Evolutionary conservation across 192 early-diverging fungal species (phyloP).

Genomic region (Mortierella claussenii): DNA sequence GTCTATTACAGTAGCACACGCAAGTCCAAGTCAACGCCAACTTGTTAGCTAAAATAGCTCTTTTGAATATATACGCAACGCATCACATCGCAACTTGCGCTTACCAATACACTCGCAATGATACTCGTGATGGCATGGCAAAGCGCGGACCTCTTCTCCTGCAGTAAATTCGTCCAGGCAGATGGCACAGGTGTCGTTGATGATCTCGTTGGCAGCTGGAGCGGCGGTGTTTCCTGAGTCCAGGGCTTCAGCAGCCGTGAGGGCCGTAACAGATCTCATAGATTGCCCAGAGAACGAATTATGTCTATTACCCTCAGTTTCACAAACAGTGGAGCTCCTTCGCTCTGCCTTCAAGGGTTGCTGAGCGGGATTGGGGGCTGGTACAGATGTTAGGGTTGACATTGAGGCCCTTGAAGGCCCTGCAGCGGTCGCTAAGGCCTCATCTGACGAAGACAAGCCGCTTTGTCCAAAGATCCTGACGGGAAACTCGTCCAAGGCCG

Average conservation of each 20-base stretch:
- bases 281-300: conserved; percentile 28
- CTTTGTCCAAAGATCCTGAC: conserved; percentile 25
- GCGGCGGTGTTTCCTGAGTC: neutral
- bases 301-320: neutral
- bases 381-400: neutral
- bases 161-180: conserved; percentile 54
- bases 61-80: neutral
- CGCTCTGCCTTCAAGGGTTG: neutral
- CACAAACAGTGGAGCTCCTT: neutral
- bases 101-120: conserved; percentile 57
- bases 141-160: conserved; percentile 42
- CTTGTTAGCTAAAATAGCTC: too few relatives aligned
- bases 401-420: neutral
- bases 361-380: neutral
- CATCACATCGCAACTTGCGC: neutral
- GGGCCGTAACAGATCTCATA: conserved; percentile 22
- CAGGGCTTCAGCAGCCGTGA: conserved; percentile 31
- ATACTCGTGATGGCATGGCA: conserved; percentile 54
- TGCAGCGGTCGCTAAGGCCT: neutral
- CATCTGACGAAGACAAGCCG: neutral
- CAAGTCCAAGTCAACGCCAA: too few relatives aligned
- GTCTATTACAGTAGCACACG: conserved; percentile 29
- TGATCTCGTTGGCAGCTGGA: neutral
- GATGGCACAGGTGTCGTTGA: conserved; percentile 54
- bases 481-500: conserved; percentile 24